Base-by-base conservation (phyloP, 2,329 filamentous ascomycete genomes). In the Exophiala sp. region DNA sequence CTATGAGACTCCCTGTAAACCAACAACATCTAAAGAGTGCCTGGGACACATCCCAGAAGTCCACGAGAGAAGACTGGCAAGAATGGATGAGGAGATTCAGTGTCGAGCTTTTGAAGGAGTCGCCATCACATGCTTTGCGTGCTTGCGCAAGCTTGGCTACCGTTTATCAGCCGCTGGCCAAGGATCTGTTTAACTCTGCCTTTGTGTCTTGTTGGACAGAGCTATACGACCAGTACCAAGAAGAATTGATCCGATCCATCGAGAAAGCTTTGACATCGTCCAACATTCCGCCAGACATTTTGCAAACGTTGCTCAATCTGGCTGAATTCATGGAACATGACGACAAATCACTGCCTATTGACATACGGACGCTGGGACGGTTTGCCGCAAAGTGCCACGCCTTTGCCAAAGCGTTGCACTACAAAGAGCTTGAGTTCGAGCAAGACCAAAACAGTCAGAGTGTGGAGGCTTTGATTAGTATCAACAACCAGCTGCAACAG, bases 271-370 rank as follows among this genome's bases (percentile, higher is more conserved):
- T 99, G 63, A 94, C 91, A 50, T 97, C 92, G 3, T 88, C 92
- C 48, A 92, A 96, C 63, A 95, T 99, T 10, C 92, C 94, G 0
- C 94, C 95, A 0, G 95, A 99, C 70, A 87, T 99, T 61, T 78
- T 99, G 7, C 92, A 96, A 57, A 87, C 96, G 46, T 78, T 99
- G 24, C 83, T 99, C 45, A 99, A 99, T 66, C 80, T 99, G 47
- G 94, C 94, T 18, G 94, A 99, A 69, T 99, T 99, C 70, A 99
- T 99, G 94, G 94, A 99, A 69, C 94, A 99, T 66, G 95, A 99
- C 65, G 94, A 99, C 70, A 99, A 99, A 71, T 92, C 95, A 11
- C 76, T 99, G 48, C 94, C 94, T 1, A 99, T 99, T 59, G 95
- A 99, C 67, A 96, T 99, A 60, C 81, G 94, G 45, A 91, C 94